Evolutionary conservation across 495 filamentous ascomycete species (phyloP).

Genomic region (Xylaria castorea): DNA sequence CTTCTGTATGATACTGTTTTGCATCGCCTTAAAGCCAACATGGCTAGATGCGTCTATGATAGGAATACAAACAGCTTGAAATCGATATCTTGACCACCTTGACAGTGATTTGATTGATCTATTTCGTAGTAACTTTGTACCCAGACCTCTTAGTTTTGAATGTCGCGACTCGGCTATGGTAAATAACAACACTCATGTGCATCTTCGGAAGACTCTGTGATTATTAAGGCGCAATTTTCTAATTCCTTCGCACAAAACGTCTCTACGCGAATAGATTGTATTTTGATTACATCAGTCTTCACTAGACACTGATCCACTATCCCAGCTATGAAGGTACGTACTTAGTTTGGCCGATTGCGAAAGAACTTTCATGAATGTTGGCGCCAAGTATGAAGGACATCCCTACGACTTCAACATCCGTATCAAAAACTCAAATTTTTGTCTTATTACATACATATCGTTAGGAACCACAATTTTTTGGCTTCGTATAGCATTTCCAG

Average conservation of each 20-base stretch:
- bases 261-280: not conserved
- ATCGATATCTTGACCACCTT: not conserved
- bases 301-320: not conserved
- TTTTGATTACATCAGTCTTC: not conserved
- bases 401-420: too few species aligned
- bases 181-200: not conserved
- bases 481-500: not conserved
- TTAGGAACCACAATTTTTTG: not conserved
- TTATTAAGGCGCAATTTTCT: too few species aligned
- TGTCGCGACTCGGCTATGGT: not conserved
- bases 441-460: too few species aligned
- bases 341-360: too few species aligned
- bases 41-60: not conserved
- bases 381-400: too few species aligned
- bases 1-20: constrained; percentile 5
- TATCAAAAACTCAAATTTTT: too few species aligned
- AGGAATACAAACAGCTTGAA: not conserved
- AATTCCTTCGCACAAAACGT: too few species aligned
- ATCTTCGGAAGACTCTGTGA: not conserved
- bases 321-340: not conserved
- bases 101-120: not conserved
- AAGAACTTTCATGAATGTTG: too few species aligned
- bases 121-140: not conserved
- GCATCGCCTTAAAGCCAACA: not conserved
- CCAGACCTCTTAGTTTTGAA: not conserved